Evolutionary conservation across 2,329 filamentous ascomycete genomes (phyloP).

Genomic region (Thelonectria olida): DNA sequence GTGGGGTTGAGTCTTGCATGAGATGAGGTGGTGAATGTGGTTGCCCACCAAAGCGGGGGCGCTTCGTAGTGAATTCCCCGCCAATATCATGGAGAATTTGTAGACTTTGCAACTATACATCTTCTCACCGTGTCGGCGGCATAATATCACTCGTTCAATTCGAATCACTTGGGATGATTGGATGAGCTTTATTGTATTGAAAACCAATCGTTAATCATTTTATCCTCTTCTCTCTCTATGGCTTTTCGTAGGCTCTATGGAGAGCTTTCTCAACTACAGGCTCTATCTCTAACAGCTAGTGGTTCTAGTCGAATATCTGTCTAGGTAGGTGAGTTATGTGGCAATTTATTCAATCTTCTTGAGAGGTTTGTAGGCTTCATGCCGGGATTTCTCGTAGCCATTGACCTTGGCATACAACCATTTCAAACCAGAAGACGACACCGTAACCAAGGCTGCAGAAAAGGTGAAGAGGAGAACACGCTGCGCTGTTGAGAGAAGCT

Average conservation of each 20-base stretch:
- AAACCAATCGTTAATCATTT: too few species aligned
- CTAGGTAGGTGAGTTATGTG: neutral
- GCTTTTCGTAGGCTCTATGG: too few species aligned
- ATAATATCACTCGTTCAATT: too few species aligned
- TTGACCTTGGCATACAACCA: slow-evolving; percentile 75
- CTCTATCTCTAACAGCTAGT: neutral
- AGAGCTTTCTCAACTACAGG: too few species aligned
- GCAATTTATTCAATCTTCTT: slow-evolving; percentile 43
- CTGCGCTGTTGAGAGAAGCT: slow-evolving; percentile 70
- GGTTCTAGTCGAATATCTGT: neutral
- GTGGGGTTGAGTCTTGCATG: slow-evolving; percentile 6
- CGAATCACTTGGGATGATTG: too few species aligned
- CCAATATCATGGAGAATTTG: slow-evolving; percentile 8
- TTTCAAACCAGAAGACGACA: slow-evolving; percentile 74
- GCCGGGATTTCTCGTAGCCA: slow-evolving; percentile 55
- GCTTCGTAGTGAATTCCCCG: neutral
- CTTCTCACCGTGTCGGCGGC: too few species aligned
- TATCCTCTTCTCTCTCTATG: too few species aligned
- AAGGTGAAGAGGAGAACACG: slow-evolving; percentile 74
- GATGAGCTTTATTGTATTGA: too few species aligned
- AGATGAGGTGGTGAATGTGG: slow-evolving; percentile 2
- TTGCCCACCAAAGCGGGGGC: slow-evolving; percentile 14
- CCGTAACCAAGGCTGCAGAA: slow-evolving; percentile 76
- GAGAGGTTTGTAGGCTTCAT: slow-evolving; percentile 41
- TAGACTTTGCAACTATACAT: too few species aligned